phyloP scores from a whole-genome alignment of 164 flowering plant genomes.

The Tinospora cordifolia region DNA sequence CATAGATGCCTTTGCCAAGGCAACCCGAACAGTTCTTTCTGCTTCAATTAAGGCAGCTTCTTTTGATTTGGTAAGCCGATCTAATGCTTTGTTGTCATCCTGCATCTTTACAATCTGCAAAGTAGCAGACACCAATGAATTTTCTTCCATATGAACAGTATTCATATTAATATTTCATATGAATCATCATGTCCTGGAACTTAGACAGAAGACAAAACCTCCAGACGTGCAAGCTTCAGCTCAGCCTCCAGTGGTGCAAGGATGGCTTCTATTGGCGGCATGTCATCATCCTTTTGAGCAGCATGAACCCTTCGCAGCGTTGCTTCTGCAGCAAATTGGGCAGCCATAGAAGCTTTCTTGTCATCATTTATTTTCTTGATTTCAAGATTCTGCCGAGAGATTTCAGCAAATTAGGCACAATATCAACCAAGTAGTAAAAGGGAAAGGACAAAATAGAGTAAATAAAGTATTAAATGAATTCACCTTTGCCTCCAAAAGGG shows the following conservation, averaged over 20 bases:
- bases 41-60: conserved; percentile 98
- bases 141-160: neutral
- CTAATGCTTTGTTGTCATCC: conserved; percentile 96
- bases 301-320: conserved; percentile 99
- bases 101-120: conserved; percentile 85
- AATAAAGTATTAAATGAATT: conserved; percentile 4
- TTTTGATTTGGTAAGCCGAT: conserved; percentile 97
- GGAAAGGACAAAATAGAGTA: conserved; percentile 3
- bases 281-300: conserved; percentile 98
- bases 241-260: conserved; percentile 99
- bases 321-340: conserved; percentile 99
- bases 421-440: neutral
- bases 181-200: neutral
- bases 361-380: conserved; percentile 97
- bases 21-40: conserved; percentile 86
- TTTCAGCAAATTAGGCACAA: conserved; percentile 16
- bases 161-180: neutral
- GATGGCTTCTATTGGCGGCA: conserved; percentile 99
- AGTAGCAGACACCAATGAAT: conserved; percentile 6
- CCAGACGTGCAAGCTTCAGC: conserved; percentile 83
- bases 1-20: conserved; percentile 94
- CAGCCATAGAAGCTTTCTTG: conserved; percentile 97
- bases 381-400: conserved; percentile 79
- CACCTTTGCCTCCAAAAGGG: conserved; percentile 83
- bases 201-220: conserved; percentile 39